Conservation (phyloP, 345 rosid species). For the Garcia nutans region DNA sequence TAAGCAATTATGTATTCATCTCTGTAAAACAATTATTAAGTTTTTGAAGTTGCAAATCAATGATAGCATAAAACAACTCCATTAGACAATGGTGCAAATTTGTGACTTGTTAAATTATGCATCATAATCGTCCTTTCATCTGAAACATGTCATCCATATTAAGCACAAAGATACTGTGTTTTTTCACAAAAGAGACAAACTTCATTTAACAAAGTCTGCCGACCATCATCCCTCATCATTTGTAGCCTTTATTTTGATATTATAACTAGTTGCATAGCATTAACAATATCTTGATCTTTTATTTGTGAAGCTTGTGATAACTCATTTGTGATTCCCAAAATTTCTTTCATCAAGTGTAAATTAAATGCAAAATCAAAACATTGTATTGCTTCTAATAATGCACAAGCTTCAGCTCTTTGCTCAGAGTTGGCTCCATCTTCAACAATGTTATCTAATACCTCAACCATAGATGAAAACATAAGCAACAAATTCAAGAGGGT, state of each 20-base stretch:
- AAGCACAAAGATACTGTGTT: too few species aligned
- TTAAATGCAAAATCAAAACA: not conserved
- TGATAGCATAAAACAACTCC: too few species aligned
- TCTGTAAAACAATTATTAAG: too few species aligned
- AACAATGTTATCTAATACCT: not conserved
- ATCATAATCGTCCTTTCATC: too few species aligned
- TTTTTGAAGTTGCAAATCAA: too few species aligned
- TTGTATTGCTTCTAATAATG: not conserved
- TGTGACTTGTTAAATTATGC: too few species aligned
- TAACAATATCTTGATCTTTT: constrained; percentile 12
- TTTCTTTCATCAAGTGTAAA: not conserved
- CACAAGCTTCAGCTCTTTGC: not conserved
- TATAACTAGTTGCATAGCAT: not conserved
- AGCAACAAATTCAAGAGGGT: not conserved
- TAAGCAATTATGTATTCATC: too few species aligned
- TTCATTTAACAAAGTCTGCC: not conserved
- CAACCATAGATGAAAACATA: not conserved
- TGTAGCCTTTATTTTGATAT: not conserved
- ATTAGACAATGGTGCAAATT: too few species aligned
- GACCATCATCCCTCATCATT: not conserved
- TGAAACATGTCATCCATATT: too few species aligned
- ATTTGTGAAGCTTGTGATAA: constrained; percentile 1
- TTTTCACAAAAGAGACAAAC: not conserved
- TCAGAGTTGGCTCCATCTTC: not conserved
- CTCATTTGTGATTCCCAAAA: constrained; percentile 12